phyloP scores from a whole-genome alignment of 768 basidiomycete genomes.

The Tricholomella constricta region DNA sequence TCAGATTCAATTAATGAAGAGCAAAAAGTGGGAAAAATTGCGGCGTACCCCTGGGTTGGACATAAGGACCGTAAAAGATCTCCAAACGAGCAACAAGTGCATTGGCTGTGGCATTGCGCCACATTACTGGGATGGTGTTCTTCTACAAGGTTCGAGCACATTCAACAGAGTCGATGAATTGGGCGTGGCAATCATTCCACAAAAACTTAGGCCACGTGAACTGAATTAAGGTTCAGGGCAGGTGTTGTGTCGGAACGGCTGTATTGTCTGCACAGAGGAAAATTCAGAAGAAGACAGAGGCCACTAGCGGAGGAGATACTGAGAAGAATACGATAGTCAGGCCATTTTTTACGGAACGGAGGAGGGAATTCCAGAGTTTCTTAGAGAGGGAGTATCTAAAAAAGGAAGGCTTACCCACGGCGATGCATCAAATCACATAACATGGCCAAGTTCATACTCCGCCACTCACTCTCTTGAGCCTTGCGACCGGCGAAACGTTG shows the following conservation, averaged over 20 bases:
- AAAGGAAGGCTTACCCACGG: slow-evolving; percentile 46
- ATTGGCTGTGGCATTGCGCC: slow-evolving; percentile 12
- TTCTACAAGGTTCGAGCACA: neutral
- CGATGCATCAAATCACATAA: slow-evolving; percentile 48
- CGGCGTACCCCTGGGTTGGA: neutral
- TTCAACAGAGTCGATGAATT: neutral
- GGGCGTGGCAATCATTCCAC: neutral
- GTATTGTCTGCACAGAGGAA: neutral
- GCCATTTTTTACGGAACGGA: neutral
- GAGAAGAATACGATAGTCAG: neutral
- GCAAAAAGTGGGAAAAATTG: neutral
- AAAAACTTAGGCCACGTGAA: slow-evolving; percentile 12
- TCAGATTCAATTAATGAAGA: neutral
- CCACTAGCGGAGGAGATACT: neutral
- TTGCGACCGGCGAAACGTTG: slow-evolving; percentile 42
- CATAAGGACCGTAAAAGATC: neutral
- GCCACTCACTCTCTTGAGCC: slow-evolving; percentile 43
- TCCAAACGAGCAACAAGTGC: neutral
- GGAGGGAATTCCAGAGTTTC: slow-evolving; percentile 17
- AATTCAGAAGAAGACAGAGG: slow-evolving; percentile 5
- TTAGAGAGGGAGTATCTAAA: slow-evolving; percentile 23
- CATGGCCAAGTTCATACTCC: slow-evolving; percentile 46
- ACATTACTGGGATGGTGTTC: slow-evolving; percentile 1
- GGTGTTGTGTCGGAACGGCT: neutral
- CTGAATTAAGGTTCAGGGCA: slow-evolving; percentile 14